Percentiles rank a stretch among this genome's conserved stretches.
Evolutionary conservation across 2,329 filamentous ascomycete genomes (phyloP).

Genomic region (Aspergillus brunneoviolaceus): DNA sequence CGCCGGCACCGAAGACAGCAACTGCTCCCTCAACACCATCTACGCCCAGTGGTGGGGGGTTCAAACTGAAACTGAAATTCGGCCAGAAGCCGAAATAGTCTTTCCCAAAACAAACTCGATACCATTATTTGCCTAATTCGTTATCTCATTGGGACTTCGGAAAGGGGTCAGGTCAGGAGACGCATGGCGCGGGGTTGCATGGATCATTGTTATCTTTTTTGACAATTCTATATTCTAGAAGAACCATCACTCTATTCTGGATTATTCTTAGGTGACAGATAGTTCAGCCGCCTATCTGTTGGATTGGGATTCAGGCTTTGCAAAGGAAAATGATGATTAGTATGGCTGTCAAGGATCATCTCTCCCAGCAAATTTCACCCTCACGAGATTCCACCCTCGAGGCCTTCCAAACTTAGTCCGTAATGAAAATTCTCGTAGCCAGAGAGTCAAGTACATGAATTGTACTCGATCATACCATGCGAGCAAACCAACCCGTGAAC

Average conservation of each 20-base stretch:
- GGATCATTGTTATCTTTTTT: slow-evolving; percentile 15
- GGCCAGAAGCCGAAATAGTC: slow-evolving; percentile 34
- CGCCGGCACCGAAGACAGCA: slow-evolving; percentile 26
- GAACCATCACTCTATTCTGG: slow-evolving; percentile 4
- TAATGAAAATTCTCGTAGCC: slow-evolving; percentile 9
- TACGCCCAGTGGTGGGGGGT: slow-evolving; percentile 34
- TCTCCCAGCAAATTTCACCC: slow-evolving; percentile 2
- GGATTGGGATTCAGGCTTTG: slow-evolving; percentile 1
- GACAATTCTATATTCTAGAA: background rate
- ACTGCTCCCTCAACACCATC: slow-evolving; percentile 31
- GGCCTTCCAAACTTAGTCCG: background rate
- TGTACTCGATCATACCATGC: slow-evolving; percentile 32
- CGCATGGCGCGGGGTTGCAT: slow-evolving; percentile 19
- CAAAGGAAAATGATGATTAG: background rate
- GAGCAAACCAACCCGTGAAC: slow-evolving; percentile 39
- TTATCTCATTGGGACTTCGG: slow-evolving; percentile 13
- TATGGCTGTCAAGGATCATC: background rate
- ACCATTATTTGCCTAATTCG: slow-evolving; percentile 6
- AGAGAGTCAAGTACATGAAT: slow-evolving; percentile 21
- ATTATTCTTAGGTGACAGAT: slow-evolving; percentile 4
- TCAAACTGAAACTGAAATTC: slow-evolving; percentile 47
- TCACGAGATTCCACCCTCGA: background rate
- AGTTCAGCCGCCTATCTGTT: background rate
- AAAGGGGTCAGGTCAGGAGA: slow-evolving; percentile 15
- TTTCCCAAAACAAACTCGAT: slow-evolving; percentile 1